A percentile compares a stretch with the other conserved stretches of the same genome.
These are phyloP conservation scores for Lycium barbarum DNA, from an alignment of 257 asterid species.

Conservation along the genomic window DNA sequence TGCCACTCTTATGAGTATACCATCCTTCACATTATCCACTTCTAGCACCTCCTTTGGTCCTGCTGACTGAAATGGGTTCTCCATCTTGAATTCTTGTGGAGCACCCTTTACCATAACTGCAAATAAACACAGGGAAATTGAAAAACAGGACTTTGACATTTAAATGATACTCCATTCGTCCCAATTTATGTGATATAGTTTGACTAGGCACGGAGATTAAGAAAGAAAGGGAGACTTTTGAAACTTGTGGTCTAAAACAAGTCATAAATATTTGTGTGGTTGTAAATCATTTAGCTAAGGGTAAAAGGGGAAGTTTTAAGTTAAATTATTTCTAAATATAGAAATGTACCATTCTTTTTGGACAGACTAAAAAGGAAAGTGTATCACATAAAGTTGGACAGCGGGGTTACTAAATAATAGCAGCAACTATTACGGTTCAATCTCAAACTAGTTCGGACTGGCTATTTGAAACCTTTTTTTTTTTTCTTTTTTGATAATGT, in stretches of 20 bases:
- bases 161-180: not conserved
- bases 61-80: conserved; percentile 43
- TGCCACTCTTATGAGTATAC: conserved; percentile 37
- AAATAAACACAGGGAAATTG: not conserved
- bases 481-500: not conserved
- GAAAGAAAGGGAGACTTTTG: too few relatives aligned
- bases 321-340: too few relatives aligned
- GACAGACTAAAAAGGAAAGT: too few relatives aligned
- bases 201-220: too few relatives aligned
- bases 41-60: conserved; percentile 42
- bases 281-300: too few relatives aligned
- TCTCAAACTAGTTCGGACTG: conserved; percentile 9
- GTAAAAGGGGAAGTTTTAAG: too few relatives aligned
- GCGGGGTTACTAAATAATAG: too few relatives aligned
- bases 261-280: too few relatives aligned
- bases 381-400: too few relatives aligned
- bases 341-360: too few relatives aligned
- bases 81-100: conserved; percentile 38
- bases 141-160: not conserved
- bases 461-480: not conserved
- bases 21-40: conserved; percentile 30
- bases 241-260: too few relatives aligned
- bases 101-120: conserved; percentile 31
- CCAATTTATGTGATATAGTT: too few relatives aligned
- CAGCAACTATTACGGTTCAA: not conserved